phyloP scores from a whole-genome alignment of 768 basidiomycete species.

The Termitomyces sp. region DNA sequence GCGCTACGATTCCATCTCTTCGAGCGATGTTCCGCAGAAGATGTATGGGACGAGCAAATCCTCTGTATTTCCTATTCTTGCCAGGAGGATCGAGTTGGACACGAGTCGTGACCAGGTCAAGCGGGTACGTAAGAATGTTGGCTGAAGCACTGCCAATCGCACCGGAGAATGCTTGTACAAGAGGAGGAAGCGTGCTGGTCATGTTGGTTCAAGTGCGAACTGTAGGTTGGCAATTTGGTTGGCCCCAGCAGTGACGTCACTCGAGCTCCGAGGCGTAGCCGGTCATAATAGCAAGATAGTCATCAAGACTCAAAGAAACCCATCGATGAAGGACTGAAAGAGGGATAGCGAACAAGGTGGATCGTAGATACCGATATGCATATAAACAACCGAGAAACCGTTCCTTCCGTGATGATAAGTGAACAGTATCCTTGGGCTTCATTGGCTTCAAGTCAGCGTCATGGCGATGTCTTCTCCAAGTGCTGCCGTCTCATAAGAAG shows the following conservation, averaged over 20 bases:
- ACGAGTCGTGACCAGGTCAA: conserved; percentile 53
- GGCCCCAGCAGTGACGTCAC: not conserved
- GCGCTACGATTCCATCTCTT: not conserved
- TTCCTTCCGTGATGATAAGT: not conserved
- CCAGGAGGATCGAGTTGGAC: conserved; percentile 34
- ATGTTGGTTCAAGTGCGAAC: conserved; percentile 24
- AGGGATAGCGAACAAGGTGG: not conserved
- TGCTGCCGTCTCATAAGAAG: not conserved
- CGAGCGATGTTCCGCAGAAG: not conserved
- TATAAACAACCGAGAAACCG: not conserved
- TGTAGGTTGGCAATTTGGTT: not conserved
- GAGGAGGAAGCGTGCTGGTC: conserved; percentile 56
- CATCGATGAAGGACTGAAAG: not conserved
- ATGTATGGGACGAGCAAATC: not conserved
- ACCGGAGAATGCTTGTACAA: conserved; percentile 37
- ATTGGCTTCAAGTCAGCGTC: not conserved
- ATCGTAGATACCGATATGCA: not conserved
- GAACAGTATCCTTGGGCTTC: no score
- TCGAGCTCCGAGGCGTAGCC: not conserved
- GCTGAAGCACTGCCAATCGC: conserved; percentile 51
- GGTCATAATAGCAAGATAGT: not conserved
- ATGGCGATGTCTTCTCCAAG: not conserved
- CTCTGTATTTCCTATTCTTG: not conserved
- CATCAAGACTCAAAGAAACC: not conserved
- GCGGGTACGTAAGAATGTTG: conserved; percentile 47